phyloP scores from a whole-genome alignment of 345 rosid species.

The Brassica napus region DNA sequence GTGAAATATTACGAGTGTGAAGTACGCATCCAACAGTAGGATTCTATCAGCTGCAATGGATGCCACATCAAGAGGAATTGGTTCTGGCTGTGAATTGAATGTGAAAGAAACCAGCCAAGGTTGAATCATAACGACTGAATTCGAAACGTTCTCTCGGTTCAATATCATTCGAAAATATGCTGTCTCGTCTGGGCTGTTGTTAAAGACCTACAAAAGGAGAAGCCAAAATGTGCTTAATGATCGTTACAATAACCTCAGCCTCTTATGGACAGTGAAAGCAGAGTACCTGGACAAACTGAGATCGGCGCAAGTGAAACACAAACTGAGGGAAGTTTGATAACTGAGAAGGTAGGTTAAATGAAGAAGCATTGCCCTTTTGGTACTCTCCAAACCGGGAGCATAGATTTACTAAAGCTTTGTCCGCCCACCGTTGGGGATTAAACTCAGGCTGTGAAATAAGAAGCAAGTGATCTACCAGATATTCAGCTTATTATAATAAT shows the following conservation, averaged over 20 bases:
- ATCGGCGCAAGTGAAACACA: constrained; percentile 88
- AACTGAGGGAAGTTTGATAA: constrained; percentile 87
- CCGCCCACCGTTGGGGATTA: constrained; percentile 94
- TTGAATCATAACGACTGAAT: constrained; percentile 93
- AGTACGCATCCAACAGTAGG: constrained; percentile 82
- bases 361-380: constrained; percentile 75
- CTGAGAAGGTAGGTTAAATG: constrained; percentile 81
- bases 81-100: constrained; percentile 82
- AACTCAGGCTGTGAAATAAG: constrained; percentile 63
- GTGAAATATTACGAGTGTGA: constrained; percentile 83
- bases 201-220: constrained; percentile 65
- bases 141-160: constrained; percentile 86
- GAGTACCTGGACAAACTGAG: constrained; percentile 94
- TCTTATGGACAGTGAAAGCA: background rate
- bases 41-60: constrained; percentile 90
- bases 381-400: constrained; percentile 89
- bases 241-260: background rate
- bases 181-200: constrained; percentile 98
- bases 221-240: constrained; percentile 1
- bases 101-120: constrained; percentile 96
- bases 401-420: constrained; percentile 77
- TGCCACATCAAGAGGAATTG: constrained; percentile 80
- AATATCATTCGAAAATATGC: constrained; percentile 90
- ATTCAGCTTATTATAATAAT: background rate
- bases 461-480: constrained; percentile 6